A percentile compares a stretch with the other conserved stretches of the same genome.
Conservation (phyloP, 2,329 filamentous ascomycete genomes). For the Aspergillus aculeatinus region DNA sequence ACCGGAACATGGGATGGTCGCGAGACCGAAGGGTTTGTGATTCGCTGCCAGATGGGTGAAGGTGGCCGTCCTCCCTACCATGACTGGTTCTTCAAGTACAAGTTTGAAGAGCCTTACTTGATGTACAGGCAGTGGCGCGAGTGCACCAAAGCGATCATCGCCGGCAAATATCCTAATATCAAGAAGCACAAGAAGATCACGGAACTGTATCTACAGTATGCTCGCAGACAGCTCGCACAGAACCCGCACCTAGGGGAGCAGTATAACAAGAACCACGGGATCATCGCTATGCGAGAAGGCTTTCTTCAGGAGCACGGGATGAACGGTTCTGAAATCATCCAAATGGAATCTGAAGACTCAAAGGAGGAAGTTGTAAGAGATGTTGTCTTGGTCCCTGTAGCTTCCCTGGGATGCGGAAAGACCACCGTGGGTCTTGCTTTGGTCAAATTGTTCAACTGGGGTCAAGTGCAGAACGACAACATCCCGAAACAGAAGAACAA, state of each 20-base stretch:
- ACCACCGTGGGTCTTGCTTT: constrained; percentile 86
- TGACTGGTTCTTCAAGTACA: constrained; percentile 99
- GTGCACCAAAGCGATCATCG: constrained; percentile 86
- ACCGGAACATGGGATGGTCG: constrained; percentile 86
- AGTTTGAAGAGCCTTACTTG: constrained; percentile 97
- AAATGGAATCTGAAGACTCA: constrained; percentile 57
- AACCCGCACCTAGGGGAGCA: constrained; percentile 66
- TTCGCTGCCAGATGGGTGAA: constrained; percentile 72
- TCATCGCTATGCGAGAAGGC: constrained; percentile 84
- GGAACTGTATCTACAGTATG: constrained; percentile 83
- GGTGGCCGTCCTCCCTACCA: constrained; percentile 57
- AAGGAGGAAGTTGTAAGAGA: constrained; percentile 59
- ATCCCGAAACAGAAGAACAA: constrained; percentile 74
- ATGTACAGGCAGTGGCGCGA: constrained; percentile 99
- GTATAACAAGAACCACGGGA: constrained; percentile 89
- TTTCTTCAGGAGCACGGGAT: constrained; percentile 81
- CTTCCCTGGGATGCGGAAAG: constrained; percentile 95
- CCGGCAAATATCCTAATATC: constrained; percentile 69
- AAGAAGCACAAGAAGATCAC: constrained; percentile 90
- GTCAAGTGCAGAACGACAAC: constrained; percentile 95
- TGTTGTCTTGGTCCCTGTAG: constrained; percentile 83
- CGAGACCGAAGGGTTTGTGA: constrained; percentile 95
- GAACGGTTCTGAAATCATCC: constrained; percentile 86
- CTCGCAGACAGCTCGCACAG: constrained; percentile 67
- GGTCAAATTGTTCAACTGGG: constrained; percentile 81